Conservation (phyloP, 352 stramenopile genomes). For the Aphanomyces cochlioides region DNA sequence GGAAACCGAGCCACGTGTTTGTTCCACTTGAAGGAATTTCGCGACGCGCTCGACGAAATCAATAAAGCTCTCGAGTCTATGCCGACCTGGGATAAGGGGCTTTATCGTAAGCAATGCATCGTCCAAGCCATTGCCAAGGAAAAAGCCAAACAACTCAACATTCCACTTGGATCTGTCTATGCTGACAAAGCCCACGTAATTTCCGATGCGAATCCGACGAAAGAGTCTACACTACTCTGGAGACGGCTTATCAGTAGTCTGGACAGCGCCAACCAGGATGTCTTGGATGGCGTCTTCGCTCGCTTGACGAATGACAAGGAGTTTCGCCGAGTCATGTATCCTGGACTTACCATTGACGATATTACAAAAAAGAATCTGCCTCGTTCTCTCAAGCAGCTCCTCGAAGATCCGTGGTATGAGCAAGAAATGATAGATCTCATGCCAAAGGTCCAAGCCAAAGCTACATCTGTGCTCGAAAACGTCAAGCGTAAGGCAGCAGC, state of each 20-base stretch:
- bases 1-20: conserved; percentile 18
- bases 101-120: conserved; percentile 20
- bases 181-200: conserved; percentile 55
- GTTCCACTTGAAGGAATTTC: conserved; percentile 13
- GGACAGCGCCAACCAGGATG: conserved; percentile 31
- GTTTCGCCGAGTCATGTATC: conserved; percentile 79
- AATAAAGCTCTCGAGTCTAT: not conserved
- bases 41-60: conserved; percentile 4
- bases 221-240: conserved; percentile 48
- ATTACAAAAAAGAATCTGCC: conserved; percentile 49
- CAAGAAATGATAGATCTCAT: conserved; percentile 71
- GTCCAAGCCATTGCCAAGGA: conserved; percentile 3
- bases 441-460: conserved; percentile 76
- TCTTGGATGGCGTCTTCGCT: conserved; percentile 72
- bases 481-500: conserved; percentile 72
- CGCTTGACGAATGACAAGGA: conserved; percentile 60
- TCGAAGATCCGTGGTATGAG: conserved; percentile 79
- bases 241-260: conserved; percentile 60
- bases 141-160: not conserved
- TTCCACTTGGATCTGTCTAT: conserved; percentile 38
- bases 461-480: conserved; percentile 65
- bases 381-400: conserved; percentile 62
- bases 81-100: conserved; percentile 17
- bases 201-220: conserved; percentile 31
- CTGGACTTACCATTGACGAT: conserved; percentile 65